Conservation (phyloP, 1,139 yeast species). For the Candida albicans region DNA sequence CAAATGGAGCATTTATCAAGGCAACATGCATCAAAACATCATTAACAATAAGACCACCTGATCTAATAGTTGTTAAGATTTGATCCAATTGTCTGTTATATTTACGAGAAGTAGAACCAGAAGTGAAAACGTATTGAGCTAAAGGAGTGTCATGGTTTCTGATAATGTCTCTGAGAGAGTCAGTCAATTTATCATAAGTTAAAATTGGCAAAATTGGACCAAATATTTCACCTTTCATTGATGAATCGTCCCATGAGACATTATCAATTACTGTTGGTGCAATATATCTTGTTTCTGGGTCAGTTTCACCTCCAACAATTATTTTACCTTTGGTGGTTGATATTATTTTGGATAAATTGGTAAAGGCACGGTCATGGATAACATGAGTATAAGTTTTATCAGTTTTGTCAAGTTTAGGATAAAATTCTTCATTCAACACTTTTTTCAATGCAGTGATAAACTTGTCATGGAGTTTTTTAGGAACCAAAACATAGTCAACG, state of each 20-base stretch:
- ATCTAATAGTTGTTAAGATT: constrained; percentile 57
- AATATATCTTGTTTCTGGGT: constrained; percentile 49
- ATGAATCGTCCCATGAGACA: constrained; percentile 62
- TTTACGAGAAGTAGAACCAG: constrained; percentile 31
- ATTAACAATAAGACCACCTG: constrained; percentile 74
- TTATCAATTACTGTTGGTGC: constrained; percentile 74
- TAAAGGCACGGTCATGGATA: constrained; percentile 59
- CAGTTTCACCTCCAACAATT: constrained; percentile 57
- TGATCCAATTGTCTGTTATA: constrained; percentile 50
- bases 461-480: constrained; percentile 53
- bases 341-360: constrained; percentile 49
- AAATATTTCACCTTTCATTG: constrained; percentile 78
- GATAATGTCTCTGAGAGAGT: constrained; percentile 50
- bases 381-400: constrained; percentile 56
- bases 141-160: constrained; percentile 78
- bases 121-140: constrained; percentile 75
- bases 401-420: constrained; percentile 29
- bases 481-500: constrained; percentile 77
- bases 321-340: constrained; percentile 56
- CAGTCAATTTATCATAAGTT: constrained; percentile 48
- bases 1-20: constrained; percentile 77
- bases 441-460: constrained; percentile 48
- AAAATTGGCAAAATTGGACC: constrained; percentile 85
- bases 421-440: constrained; percentile 48
- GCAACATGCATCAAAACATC: constrained; percentile 77